These are phyloP conservation scores for Hordeum marinum DNA, from an alignment of 176 grass and related monocot genomes.

Conservation along the genomic window DNA sequence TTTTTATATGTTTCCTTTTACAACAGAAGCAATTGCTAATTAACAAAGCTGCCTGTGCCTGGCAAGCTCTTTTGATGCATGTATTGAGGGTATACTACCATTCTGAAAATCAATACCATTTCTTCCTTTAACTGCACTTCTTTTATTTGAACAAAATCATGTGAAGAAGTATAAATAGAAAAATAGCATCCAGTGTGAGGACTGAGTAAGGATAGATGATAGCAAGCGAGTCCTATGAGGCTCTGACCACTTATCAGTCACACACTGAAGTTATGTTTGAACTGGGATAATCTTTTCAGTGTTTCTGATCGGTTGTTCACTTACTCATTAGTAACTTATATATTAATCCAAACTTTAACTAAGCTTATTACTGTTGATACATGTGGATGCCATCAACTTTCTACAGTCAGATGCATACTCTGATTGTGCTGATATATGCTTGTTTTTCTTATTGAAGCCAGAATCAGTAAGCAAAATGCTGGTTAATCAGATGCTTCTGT, in stretches of 20 bases:
- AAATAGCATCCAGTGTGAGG: not conserved
- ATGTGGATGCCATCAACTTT: slow-evolving; percentile 20
- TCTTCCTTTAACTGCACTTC: not conserved
- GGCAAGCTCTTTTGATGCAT: not conserved
- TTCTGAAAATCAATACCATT: not conserved
- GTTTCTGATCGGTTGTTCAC: not conserved
- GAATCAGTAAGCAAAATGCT: slow-evolving; percentile 85
- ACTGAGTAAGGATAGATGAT: not conserved
- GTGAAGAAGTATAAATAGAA: not conserved
- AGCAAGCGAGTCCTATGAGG: not conserved
- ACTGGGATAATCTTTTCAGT: slow-evolving; percentile 3
- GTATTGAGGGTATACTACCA: not conserved
- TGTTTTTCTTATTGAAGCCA: slow-evolving; percentile 63
- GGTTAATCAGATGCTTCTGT: slow-evolving; percentile 89
- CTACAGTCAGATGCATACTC: slow-evolving; percentile 4
- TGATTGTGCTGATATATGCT: slow-evolving; percentile 30
- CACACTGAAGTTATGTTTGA: not conserved
- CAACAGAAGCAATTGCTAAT: not conserved
- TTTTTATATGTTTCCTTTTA: not conserved
- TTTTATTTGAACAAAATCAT: not conserved
- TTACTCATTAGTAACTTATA: not conserved
- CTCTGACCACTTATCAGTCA: not conserved
- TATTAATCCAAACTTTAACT: not conserved
- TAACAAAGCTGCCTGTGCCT: not conserved
- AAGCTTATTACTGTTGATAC: not conserved